Base-by-base conservation (phyloP, 1,284 basidiomycete genomes). In the Marasmius fiardii region DNA sequence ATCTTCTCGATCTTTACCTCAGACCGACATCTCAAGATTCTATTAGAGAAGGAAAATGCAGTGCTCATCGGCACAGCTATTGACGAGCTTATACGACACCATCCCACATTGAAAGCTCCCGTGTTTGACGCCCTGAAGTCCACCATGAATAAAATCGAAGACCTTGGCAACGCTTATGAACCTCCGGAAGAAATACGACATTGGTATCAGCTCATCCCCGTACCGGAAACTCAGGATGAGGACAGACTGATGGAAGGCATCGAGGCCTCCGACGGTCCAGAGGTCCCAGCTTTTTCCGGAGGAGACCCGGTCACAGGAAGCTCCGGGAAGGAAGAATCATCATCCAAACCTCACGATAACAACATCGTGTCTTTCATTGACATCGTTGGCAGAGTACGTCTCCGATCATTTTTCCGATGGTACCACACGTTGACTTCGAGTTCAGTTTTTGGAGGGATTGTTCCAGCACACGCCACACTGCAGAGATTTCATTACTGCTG, bases 31-130 rank as follows among this genome's bases (percentile, higher is more conserved):
- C 81, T 92, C 62, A 91, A 93, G 60, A 82, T 94, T n/a, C 76
- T 97, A 18, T 83, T 90, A 49, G 96, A 99, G 65, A 93, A 95
- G 67, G 96, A 99, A 67, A 93, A 95, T 64, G 92, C 93, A 0
- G 86, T 90, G 21, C 74, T 93, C 45, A 86, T 98, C 55, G 97
- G 97, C 2, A 86, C 87, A 5, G 83, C 92, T 14, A 85, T 99
- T 35, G 97, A 99, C 66, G 97, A 99, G 69, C 87, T 99, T 54
- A 89, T 97, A 58, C 86, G 97, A 5, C 97, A 99, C 68, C 97
- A 99, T 68, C 97, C 97, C 2, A 79, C 83, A 1, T 77, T 99
- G 54, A 96, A 95, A 69, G 72, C 80, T 4, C 70, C 85, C 35
- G 88, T 98, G 2, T 88, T 97, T 62, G 83, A 89, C 18, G 81